These are phyloP conservation scores for Rubroshorea leprosula DNA, from an alignment of 345 rosid species.

Conservation along the genomic window DNA sequence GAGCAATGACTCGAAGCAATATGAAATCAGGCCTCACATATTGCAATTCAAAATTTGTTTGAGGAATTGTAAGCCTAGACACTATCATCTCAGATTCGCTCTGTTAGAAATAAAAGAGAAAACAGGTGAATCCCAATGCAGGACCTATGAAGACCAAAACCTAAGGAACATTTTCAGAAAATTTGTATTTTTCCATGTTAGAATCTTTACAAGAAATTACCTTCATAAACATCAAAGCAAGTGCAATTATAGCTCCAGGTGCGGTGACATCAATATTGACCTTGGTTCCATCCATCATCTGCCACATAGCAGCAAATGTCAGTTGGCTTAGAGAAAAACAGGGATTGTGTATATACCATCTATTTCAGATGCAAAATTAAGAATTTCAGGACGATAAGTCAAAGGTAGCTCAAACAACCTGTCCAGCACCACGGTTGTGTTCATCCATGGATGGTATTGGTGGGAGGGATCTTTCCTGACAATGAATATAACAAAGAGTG, in stretches of 20 bases:
- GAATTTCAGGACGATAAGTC: slow-evolving; percentile 7
- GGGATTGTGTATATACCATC: background rate
- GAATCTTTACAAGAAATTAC: slow-evolving; percentile 32
- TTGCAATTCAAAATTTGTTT: slow-evolving; percentile 71
- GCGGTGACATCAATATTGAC: slow-evolving; percentile 93
- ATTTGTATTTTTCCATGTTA: slow-evolving; percentile 9
- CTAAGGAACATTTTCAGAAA: slow-evolving; percentile 3
- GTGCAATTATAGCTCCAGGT: slow-evolving; percentile 92
- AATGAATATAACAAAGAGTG: slow-evolving; percentile 12
- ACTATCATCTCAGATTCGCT: slow-evolving; percentile 74
- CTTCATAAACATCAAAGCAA: slow-evolving; percentile 87
- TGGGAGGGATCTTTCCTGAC: slow-evolving; percentile 60
- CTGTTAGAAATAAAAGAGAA: slow-evolving; percentile 39
- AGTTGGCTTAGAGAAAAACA: background rate
- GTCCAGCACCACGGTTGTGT: slow-evolving; percentile 53
- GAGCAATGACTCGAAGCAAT: slow-evolving; percentile 97
- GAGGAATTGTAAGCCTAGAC: slow-evolving; percentile 79
- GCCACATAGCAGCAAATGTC: slow-evolving; percentile 18
- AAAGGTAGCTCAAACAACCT: slow-evolving; percentile 44
- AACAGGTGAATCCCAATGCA: slow-evolving; percentile 7
- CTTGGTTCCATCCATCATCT: slow-evolving; percentile 76
- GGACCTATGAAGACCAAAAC: background rate
- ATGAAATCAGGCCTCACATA: slow-evolving; percentile 96
- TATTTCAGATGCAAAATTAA: background rate
- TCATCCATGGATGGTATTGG: slow-evolving; percentile 53